Evolutionary conservation across 331 rosid genomes (phyloP).

Genomic region (Phaseolus coccineus): DNA sequence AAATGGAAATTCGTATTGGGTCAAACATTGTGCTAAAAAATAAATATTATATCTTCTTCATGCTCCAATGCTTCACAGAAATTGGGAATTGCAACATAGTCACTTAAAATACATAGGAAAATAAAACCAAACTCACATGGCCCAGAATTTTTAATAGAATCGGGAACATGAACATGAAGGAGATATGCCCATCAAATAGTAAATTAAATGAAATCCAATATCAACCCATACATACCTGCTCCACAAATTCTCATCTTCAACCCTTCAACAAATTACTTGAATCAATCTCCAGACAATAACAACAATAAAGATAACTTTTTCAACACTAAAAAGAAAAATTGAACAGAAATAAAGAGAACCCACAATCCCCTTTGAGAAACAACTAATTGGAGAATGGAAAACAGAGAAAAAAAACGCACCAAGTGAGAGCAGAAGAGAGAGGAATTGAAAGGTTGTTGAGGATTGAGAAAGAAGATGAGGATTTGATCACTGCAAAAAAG

Average conservation of each 20-base stretch:
- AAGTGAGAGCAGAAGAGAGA: conserved; percentile 20
- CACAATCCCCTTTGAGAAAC: neutral
- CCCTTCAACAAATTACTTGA: conserved; percentile 49
- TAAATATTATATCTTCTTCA: conserved; percentile 5
- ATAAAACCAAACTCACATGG: conserved; percentile 21
- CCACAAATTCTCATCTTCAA: conserved; percentile 59
- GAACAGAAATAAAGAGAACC: conserved; percentile 24
- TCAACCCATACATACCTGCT: conserved; percentile 55
- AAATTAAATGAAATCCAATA: conserved; percentile 24
- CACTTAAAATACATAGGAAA: neutral
- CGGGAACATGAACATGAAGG: neutral
- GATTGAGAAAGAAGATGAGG: conserved; percentile 31
- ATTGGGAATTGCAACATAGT: conserved; percentile 14
- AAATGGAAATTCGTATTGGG: neutral
- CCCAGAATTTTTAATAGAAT: conserved; percentile 23
- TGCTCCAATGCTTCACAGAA: conserved; percentile 11
- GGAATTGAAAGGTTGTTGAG: neutral
- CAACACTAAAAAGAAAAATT: neutral
- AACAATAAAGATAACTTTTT: neutral
- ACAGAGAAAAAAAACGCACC: neutral
- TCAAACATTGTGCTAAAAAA: conserved; percentile 7
- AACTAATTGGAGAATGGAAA: neutral
- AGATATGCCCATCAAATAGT: conserved; percentile 10
- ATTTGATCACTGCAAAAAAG: conserved; percentile 26
- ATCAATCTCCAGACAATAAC: conserved; percentile 41